Evolutionary conservation across 2,329 filamentous ascomycete species (phyloP).

Genomic region (Aspergillus fumigatus): DNA sequence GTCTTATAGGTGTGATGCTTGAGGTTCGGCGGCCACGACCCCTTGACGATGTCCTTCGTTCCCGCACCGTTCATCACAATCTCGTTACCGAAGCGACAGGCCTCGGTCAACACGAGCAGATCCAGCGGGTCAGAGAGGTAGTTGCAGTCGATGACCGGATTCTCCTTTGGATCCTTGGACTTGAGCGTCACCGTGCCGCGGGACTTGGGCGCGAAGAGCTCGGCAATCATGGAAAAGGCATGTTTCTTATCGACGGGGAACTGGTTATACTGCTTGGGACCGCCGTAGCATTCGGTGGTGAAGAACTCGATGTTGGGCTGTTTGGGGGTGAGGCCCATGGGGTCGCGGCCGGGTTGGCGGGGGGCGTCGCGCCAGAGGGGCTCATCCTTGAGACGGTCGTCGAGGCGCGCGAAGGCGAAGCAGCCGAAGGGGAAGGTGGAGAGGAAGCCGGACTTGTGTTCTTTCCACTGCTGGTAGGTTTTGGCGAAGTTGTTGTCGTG

Average conservation of each 20-base stretch:
- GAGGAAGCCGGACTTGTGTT: slow-evolving; percentile 54
- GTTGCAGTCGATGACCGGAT: slow-evolving; percentile 56
- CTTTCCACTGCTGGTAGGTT: slow-evolving; percentile 53
- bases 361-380: slow-evolving; percentile 52
- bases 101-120: slow-evolving; percentile 56
- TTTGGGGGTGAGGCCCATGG: slow-evolving; percentile 54
- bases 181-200: slow-evolving; percentile 52
- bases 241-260: slow-evolving; percentile 52
- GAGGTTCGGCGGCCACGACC: slow-evolving; percentile 53
- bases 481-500: slow-evolving; percentile 50
- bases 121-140: slow-evolving; percentile 56
- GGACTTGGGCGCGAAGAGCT: slow-evolving; percentile 56
- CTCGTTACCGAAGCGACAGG: slow-evolving; percentile 56
- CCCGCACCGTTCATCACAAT: slow-evolving; percentile 55
- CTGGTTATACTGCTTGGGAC: slow-evolving; percentile 54
- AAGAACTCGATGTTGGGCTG: slow-evolving; percentile 63
- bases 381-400: slow-evolving; percentile 53
- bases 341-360: slow-evolving; percentile 51
- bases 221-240: slow-evolving; percentile 55
- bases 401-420: slow-evolving; percentile 59
- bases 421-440: slow-evolving; percentile 60
- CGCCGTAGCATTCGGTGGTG: slow-evolving; percentile 58
- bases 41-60: slow-evolving; percentile 56
- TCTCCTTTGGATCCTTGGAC: slow-evolving; percentile 45
- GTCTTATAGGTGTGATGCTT: slow-evolving; percentile 51